Base-by-base conservation (phyloP, 352 stramenopile species). In the Pythium utonaiense region DNA sequence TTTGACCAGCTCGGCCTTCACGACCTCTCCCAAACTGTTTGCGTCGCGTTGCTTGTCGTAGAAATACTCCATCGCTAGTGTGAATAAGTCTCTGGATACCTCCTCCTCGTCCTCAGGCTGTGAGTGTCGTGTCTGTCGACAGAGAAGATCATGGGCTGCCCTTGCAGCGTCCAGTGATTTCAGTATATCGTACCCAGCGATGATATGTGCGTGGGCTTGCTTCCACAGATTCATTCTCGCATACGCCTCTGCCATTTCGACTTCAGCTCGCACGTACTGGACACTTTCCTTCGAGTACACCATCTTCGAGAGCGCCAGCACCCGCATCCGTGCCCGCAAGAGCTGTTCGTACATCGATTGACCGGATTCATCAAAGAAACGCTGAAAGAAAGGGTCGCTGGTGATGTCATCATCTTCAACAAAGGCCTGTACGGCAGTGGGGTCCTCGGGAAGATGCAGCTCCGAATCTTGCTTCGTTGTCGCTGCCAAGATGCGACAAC, bases 201-300 rank as follows among this genome's bases (percentile, higher is more conserved):
- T 65, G 6, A 71, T 57, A 34, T 91, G 81, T 6, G 73, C 36
- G 34, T 88, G 69, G 0, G 73, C 77, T 40, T 91, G 81, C 44
- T 91, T 89, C 81, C 81, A 89, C 13, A 91, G 69, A 40, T 79
- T 84, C 34, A 88, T 53, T 0, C 75, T 65, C 5, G 77, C 68
- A 31, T 89, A 91, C 2, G 57, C 62, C 51, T 88, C 79, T 0
- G 68, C 79, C 8, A 91, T 50, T 58, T 83, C 74, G 16, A 87
- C 54, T n/a, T 86, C 70, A 2, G 79, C 79, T 2, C 65, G 67
- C 19, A 76, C 67, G 54, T 69, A 78, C 28, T 57, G 58, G n/a
- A 77, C 49, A 19, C 69, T 80, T 7, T 73, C 54, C 1, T 73
- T 54, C 0, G 75, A 74, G 25, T 78, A 64, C 1, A 77, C 64